Base-by-base conservation (phyloP, 73 alveolate genomes). In the Effrenium voratum region DNA sequence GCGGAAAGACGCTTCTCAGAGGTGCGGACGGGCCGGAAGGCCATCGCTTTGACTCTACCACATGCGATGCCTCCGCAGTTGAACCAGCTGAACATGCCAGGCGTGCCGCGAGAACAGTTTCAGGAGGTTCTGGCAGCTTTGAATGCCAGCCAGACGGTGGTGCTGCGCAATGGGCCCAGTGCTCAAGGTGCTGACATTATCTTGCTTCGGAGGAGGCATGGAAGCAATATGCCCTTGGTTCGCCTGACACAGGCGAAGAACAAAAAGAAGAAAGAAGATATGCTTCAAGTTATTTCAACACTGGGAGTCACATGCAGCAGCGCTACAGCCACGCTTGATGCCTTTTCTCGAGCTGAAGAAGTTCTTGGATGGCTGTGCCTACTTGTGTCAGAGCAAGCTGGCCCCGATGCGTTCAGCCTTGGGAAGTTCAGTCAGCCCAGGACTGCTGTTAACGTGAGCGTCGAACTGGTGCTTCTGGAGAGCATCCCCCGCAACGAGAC, bases 1-100 rank as follows among this genome's bases (percentile, higher is more conserved):
- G 76, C 76, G 76, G 76, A 63, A 40, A 63, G 76, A 40, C 76
- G 76, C 76, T 63, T 63, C 76, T 34, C 76, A 28, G 76, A 63
- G 76, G 76, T 63, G 24, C 41, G 24, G 41, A 63, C 76, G 32
- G 76, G 76, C 76, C 24, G 32, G 3, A 63, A 40, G 32, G 76
- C 76, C 76, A 63, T 63, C 76, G 76, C 32, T 40, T 34, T 63
- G 76, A 63, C 76, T 40, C 76, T 63, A 30, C 41, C 24, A 34
- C 76, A 63, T 40, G 76, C 76, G 32, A 28, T 63, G 76, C 76
- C 76, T 40, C 76, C 76, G n/a, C n/a, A n/a, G 76, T 40, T 28
- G 32, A 63, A 63, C 32, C 76, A 63, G 76, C 24, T 28, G 41
- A 63, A 63, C 41, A 63, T 63, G 76, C 41, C 24, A 40, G 76